Base-by-base conservation (phyloP, 2,329 filamentous ascomycete genomes). In the Meredithiella fracta region DNA sequence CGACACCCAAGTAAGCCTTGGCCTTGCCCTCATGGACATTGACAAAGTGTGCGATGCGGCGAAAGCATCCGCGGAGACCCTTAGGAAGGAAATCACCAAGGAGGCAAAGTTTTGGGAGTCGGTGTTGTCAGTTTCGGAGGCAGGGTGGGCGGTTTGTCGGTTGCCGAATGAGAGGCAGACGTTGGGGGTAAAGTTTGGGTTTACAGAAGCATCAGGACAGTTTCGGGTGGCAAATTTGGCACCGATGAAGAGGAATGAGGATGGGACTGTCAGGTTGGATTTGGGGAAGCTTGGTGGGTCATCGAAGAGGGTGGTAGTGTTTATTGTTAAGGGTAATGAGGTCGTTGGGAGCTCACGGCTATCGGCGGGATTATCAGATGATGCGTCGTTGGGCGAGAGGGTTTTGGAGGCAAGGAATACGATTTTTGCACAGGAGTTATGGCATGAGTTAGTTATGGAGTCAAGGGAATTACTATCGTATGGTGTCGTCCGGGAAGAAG, bases 31-130 rank as follows among this genome's bases (percentile, higher is more conserved):
- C 60, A 80, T 90, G 63, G 83, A 83, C 49, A 79, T 95, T 61
- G 82, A 85, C 62, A 77, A 79, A 34, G 82, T 85, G 2, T 82
- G 87, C 1, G 83, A 86, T 62, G 82, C 82, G 37, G 77, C 95
- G 22, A 70, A 88, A 14, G 76, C 80, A 8, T 83, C 89, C 3
- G 84, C 86, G 0, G 74, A 76, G 25, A 77, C 86, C 42, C 70
- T 98, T 11, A 79, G 87, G 62, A 78, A 77, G 9, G 90, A 95
- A 66, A 84, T 94, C 34, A 75, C 78, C 8, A 79, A 80, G 29
- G 92, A 98, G 70, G 83, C 82, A 1, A 83, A 77, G 62, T 98
- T 94, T 67, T 98, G 92, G 92, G 78, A 85, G 56, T 84, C 94
- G 62, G 78, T 97, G 1, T 71, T 94, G 50, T 79, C 81, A 8